These are phyloP conservation scores for Insectozyma bohioensis DNA, from an alignment of 1,139 yeast species.

Conservation along the genomic window DNA sequence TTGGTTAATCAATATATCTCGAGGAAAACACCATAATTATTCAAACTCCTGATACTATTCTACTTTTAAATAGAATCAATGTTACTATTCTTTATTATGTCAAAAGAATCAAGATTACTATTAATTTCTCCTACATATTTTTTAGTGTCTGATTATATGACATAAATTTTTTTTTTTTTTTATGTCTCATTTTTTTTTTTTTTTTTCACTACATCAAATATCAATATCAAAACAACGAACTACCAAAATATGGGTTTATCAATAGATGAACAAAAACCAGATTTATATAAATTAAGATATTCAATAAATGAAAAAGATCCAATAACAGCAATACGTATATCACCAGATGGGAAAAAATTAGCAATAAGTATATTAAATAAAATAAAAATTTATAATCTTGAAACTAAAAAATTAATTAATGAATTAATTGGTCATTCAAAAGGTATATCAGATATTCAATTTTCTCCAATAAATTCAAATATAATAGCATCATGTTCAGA, in stretches of 20 bases:
- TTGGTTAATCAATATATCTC: too few species aligned
- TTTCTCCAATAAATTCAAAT: conserved; percentile 70
- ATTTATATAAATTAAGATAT: conserved; percentile 7
- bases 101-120: too few species aligned
- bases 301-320: conserved; percentile 5
- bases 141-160: too few species aligned
- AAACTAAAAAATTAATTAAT: conserved; percentile 23
- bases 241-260: conserved; percentile 7
- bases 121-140: too few species aligned
- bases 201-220: too few species aligned
- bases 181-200: too few species aligned
- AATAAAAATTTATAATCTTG: conserved; percentile 24
- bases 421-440: conserved; percentile 60
- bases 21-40: too few species aligned
- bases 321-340: conserved; percentile 29
- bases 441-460: conserved; percentile 70
- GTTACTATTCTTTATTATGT: too few species aligned
- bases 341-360: conserved; percentile 62
- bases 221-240: too few species aligned
- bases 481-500: conserved; percentile 85
- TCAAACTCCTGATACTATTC: too few species aligned
- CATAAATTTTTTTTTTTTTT: too few species aligned
- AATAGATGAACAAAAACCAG: conserved; percentile 3
- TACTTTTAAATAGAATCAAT: too few species aligned
- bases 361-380: conserved; percentile 52